Conservation (phyloP, 2,329 filamentous ascomycete genomes). For the Penicillium sp. region DNA sequence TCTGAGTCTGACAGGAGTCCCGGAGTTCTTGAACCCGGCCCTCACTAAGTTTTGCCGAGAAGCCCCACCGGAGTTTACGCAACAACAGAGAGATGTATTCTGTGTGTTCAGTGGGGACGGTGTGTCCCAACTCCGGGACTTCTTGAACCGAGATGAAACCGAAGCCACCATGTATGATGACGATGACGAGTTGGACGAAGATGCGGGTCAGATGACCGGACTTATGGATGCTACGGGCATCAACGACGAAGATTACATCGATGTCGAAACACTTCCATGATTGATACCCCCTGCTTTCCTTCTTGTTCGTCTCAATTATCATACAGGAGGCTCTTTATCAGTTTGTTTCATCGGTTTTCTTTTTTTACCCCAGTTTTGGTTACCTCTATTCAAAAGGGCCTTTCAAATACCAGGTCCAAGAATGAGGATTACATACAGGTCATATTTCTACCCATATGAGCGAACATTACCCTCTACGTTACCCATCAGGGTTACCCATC, state of each 20-base stretch:
- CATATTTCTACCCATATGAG: constrained; percentile 28
- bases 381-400: not conserved
- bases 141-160: constrained; percentile 61
- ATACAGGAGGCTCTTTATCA: constrained; percentile 10
- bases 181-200: constrained; percentile 45
- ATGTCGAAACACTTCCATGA: constrained; percentile 35
- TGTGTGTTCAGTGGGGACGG: constrained; percentile 94
- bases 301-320: constrained; percentile 18
- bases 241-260: constrained; percentile 44
- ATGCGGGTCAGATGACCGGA: constrained; percentile 43
- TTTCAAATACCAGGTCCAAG: not conserved
- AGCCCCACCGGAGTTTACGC: constrained; percentile 87
- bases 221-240: constrained; percentile 44
- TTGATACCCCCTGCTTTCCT: constrained; percentile 23
- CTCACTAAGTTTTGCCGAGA: constrained; percentile 82
- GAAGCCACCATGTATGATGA: constrained; percentile 48
- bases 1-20: constrained; percentile 88
- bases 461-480: constrained; percentile 17
- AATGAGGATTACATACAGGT: constrained; percentile 14
- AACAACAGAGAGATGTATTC: constrained; percentile 92
- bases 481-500: not conserved
- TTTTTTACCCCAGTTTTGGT: constrained; percentile 8
- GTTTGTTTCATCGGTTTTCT: not conserved
- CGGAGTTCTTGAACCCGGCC: constrained; percentile 83
- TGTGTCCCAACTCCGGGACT: constrained; percentile 73